Evolutionary conservation across 768 basidiomycete genomes (phyloP).

Genomic region (Boletus subcaerulescens): DNA sequence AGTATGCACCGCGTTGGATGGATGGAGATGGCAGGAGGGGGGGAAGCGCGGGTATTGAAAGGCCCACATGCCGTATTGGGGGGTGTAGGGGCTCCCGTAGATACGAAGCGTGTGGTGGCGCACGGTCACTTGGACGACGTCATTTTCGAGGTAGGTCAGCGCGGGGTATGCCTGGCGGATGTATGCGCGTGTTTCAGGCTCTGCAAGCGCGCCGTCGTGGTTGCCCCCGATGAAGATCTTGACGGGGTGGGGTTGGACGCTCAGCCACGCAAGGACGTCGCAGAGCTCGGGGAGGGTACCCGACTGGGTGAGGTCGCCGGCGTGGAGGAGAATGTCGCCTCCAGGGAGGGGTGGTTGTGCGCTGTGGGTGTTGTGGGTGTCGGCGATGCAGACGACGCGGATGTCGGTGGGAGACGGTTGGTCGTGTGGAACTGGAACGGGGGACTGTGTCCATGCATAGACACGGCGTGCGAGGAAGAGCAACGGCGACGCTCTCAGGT

Average conservation of each 20-base stretch:
- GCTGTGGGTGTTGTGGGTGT: slow-evolving; percentile 36
- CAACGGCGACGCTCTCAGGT: slow-evolving; percentile 9
- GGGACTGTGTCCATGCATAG: slow-evolving; percentile 9
- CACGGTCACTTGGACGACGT: slow-evolving; percentile 27
- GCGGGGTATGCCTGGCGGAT: slow-evolving; percentile 21
- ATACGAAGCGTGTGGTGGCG: slow-evolving; percentile 31
- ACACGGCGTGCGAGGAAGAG: slow-evolving; percentile 11
- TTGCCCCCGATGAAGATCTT: slow-evolving; percentile 46
- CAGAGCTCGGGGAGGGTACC: slow-evolving; percentile 34
- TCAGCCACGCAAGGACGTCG: slow-evolving; percentile 31
- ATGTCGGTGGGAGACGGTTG: slow-evolving; percentile 17
- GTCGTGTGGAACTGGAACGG: background rate
- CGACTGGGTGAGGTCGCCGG: slow-evolving; percentile 39
- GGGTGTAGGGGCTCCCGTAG: slow-evolving; percentile 41
- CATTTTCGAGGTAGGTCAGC: slow-evolving; percentile 39
- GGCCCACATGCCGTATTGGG: slow-evolving; percentile 28
- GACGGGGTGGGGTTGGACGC: slow-evolving; percentile 33
- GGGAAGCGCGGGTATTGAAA: slow-evolving; percentile 12
- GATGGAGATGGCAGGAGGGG: background rate
- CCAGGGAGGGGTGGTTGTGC: slow-evolving; percentile 29
- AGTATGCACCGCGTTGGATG: background rate
- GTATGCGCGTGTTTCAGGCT: slow-evolving; percentile 11
- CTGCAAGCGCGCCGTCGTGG: slow-evolving; percentile 35
- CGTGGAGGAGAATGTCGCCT: slow-evolving; percentile 42
- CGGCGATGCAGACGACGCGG: slow-evolving; percentile 39